phyloP scores from a whole-genome alignment of 441 rosid genomes.

The Mallotus japonicus region DNA sequence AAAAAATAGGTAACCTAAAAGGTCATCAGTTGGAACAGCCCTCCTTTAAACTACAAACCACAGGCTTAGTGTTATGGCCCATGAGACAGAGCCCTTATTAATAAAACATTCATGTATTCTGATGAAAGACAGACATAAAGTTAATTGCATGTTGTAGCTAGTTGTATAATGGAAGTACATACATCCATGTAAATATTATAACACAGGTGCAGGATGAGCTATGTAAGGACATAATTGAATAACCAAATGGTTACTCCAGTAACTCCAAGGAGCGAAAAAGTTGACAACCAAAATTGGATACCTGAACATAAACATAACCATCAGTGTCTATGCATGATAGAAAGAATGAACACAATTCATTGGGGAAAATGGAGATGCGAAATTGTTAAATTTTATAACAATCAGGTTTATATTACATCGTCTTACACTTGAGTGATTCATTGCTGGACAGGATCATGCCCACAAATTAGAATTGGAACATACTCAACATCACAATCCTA shows the following conservation, averaged over 20 bases:
- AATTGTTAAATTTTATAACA: background rate
- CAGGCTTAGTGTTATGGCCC: background rate
- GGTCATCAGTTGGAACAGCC: background rate
- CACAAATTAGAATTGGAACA: background rate
- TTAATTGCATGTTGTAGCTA: background rate
- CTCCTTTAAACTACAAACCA: background rate
- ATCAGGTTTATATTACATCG: background rate
- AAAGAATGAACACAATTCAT: background rate
- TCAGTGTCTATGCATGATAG: background rate
- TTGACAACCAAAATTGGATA: slow-evolving; percentile 84
- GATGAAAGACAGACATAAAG: background rate
- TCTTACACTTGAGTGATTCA: background rate
- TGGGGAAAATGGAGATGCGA: background rate
- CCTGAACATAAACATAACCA: slow-evolving; percentile 43
- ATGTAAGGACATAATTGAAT: slow-evolving; percentile 24
- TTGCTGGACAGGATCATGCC: background rate
- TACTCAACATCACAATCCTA: too few relatives aligned
- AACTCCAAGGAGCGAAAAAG: slow-evolving; percentile 98
- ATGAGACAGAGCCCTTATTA: background rate
- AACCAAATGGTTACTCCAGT: slow-evolving; percentile 97
- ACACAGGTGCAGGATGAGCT: background rate
- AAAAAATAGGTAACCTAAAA: slow-evolving; percentile 1
- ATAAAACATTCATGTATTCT: background rate
- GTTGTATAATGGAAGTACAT: too few relatives aligned
- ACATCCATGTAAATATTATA: slow-evolving; percentile 1